Conservation (phyloP, 371 early-diverging fungal genomes). For the Phascolomyces articulosus region DNA sequence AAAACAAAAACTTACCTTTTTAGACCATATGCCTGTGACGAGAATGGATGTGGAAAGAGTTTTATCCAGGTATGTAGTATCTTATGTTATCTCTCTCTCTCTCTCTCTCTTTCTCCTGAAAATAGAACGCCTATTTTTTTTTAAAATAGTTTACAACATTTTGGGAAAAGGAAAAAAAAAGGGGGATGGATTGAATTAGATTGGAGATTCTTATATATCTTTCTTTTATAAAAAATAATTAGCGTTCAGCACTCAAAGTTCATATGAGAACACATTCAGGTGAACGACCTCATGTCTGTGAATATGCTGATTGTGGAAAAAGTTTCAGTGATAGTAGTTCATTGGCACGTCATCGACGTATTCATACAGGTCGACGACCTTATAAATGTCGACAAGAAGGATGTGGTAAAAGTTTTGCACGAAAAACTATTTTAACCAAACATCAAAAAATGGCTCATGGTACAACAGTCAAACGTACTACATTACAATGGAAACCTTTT, state of each 20-base stretch:
- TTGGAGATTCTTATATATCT: too few relatives aligned
- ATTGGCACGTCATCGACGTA: constrained; percentile 56
- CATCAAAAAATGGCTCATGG: constrained; percentile 56
- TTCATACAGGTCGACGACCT: constrained; percentile 77
- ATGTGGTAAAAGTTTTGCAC: constrained; percentile 68
- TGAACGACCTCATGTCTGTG: constrained; percentile 78
- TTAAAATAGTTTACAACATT: background rate
- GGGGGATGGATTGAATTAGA: too few relatives aligned
- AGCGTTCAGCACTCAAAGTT: constrained; percentile 81
- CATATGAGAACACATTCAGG: constrained; percentile 82
- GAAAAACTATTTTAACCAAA: constrained; percentile 71
- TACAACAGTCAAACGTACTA: constrained; percentile 32
- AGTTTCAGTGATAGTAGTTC: constrained; percentile 71
- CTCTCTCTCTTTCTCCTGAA: background rate
- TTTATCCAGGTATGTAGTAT: constrained; percentile 59
- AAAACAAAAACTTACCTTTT: constrained; percentile 12
- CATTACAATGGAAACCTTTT: constrained; percentile 53
- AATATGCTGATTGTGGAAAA: constrained; percentile 60
- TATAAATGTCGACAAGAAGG: constrained; percentile 65
- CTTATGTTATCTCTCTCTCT: too few relatives aligned
- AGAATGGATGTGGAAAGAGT: constrained; percentile 72
- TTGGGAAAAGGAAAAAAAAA: too few relatives aligned
- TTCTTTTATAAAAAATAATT: constrained; percentile 16
- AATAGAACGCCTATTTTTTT: constrained; percentile 2
- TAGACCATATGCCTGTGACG: constrained; percentile 66